Evolutionary conservation across 139 green algal species (phyloP), one percentile per base, ranked within the genome.

Genomic region (Coccomyxa sp.): DNA sequence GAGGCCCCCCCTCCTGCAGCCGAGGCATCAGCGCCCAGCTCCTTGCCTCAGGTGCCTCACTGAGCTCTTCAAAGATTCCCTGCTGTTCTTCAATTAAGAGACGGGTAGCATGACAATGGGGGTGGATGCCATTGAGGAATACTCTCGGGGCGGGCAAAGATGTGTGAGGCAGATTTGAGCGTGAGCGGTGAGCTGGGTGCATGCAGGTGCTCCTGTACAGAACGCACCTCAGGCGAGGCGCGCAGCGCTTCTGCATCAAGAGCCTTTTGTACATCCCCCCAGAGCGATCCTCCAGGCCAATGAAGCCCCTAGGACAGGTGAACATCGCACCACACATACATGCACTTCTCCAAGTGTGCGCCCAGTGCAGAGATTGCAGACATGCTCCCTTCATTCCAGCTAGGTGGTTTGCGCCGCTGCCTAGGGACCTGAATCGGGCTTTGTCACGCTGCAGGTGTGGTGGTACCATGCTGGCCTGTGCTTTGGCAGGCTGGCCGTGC

Each of bases 261-360:
- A 68, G 50, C 29, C 69, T 82, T 70, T 35, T 78, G 7, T 82
- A 78, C 36, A 68, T 82, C 4, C 35, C 55, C 14, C 70, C 78
- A 38, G 70, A 82, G 16, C 39, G 39, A 6, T 69, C 44, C 16
- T 22, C 39, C 8, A 10, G 39, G 38, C 27, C 24, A 29, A 36
- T 12, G 36, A 24, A 37, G 12, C 16, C n/a, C 10, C 39, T 77
- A 4, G 72, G 72, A 27, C 72, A 77, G 72, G 72, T 37, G 39
- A 9, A 39, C 10, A 12, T 18, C 69, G 16, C 6, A 6, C 5
- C 3, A n/a, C n/a, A n/a, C n/a, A n/a, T n/a, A n/a, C n/a, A n/a
- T n/a, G n/a, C n/a, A n/a, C n/a, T n/a, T n/a, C n/a, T n/a, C n/a
- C n/a, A n/a, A n/a, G n/a, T n/a, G n/a, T n/a, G n/a, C n/a, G n/a